Base-by-base conservation (phyloP, 192 early-diverging fungal species). In the Backusella tuberculispora region DNA sequence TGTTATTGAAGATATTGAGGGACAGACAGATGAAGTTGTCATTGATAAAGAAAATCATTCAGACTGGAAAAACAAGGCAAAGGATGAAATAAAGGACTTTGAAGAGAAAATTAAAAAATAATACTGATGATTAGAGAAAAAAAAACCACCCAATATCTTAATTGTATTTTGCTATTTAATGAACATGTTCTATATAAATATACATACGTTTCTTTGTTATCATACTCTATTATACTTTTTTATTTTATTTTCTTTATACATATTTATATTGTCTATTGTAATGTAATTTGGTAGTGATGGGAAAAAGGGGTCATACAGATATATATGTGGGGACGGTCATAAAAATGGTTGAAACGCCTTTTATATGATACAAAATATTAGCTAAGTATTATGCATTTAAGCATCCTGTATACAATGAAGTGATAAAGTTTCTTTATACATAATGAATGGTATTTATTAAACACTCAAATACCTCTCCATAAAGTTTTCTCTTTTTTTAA, bases 31-130 rank as follows among this genome's bases (percentile, higher is more conserved):
- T 4, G 42, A 53, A 7, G 34, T 73, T 24, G 66, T 78, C 1
- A 76, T 76, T 13, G 63, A 71, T 13, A 79, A 79, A 29, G 12
- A 42, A 13, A 48, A 12, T 5, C 15, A 72, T 29, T 6, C 53
- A n/a, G 47, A 77, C 1, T 79, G 78, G 74, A 46, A 50, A 50
- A 13, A 71, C 9, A 50, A 72, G 29, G 37, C 65, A 7, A 40
- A 72, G 17, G 9, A 70, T 44, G 67, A 53, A 50, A 43, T 78
- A 92, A 56, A 48, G 34, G n/a, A 67, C 19, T 9, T 67, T 5
- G 65, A 67, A 41, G n/a, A 67, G 19, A 67, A 40, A 21, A 21
- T 67, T 38, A 43, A 40, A 12, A 43, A 24, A 24, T n/a, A 46
- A 46, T 4, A 24, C 8, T n/a, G 24, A 21, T 56, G 19, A 50